Evolutionary conservation across 2,329 filamentous ascomycete genomes (phyloP), one percentile per base, ranked within the genome.

Genomic region (Talaromyces atroroseus): DNA sequence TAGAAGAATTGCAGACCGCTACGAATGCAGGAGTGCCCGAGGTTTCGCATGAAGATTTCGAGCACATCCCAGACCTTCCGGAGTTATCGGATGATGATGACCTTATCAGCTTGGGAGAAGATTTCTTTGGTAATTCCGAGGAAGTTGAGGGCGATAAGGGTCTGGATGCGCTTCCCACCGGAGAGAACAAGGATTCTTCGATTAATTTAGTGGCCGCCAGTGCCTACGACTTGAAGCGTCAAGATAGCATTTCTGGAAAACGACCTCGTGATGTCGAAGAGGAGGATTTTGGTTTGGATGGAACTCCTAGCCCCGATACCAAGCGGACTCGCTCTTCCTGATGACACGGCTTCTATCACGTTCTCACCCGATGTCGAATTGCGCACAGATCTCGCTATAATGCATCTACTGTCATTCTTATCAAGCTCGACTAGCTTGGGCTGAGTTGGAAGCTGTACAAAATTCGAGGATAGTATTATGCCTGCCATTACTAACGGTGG

Each of bases 301-400:
- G 63, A 61, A 61, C 53, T 29, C 59, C 60, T 14, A 58, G 60
- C 40, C 57, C 63, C 72, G 80, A 80, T 66, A 66, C 73, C 69
- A 83, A 82, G 72, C 80, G 80, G 64, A 76, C 75, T 66, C 79
- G 80, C 57, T 75, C 75, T 63, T 75, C 71, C 69, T 69, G 40
- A 44, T 23, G 11, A 21, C 20, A 18, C 5, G 10, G 20, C 2
- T 44, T 20, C 14, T 7, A 6, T 36, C 32, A 16, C 16, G 5
- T 3, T 4, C 32, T 36, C 32, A 16, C 10, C 14, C 32, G 14
- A 36, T 12, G 32, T 36, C 16, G 32, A 36, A 14, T 40, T 40
- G 2, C 36, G 16, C 8, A 18, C n/a, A 40, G 3, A 40, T 18
- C n/a, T 14, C 3, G 36, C 36, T 20, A 18, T 40, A 40, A 40